Base-by-base conservation (phyloP, 2,329 filamentous ascomycete genomes). In the Colletotrichum musicola region DNA sequence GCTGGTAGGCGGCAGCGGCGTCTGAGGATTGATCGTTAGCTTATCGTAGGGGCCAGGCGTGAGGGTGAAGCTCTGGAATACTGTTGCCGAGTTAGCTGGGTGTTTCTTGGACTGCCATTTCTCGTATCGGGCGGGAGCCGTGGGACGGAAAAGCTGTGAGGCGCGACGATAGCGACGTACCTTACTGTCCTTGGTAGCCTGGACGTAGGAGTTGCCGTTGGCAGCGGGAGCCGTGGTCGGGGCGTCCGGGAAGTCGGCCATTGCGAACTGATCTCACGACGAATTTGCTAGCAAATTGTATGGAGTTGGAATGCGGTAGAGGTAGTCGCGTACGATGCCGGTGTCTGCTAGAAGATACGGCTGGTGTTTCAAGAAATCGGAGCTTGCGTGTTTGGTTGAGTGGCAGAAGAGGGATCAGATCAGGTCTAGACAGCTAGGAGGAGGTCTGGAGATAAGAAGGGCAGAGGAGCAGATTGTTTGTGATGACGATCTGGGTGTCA, bases 161-260 rank as follows among this genome's bases (percentile, higher is more conserved):
- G 59, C 59, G 58, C 25, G 42, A 46, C 56, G 58, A 62, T 56
- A 67, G 54, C 68, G 71, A 81, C 83, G 65, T 75, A 86, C 86
- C 86, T 81, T 82, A 88, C 86, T 87, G 75, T 77, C 81, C 78
- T 86, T 87, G 75, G 85, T 79, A 72, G 79, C 76, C 72, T 86
- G 79, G 71, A 83, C 70, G 72, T 80, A 77, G 73, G 83, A 81
- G 73, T 74, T 80, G 76, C 84, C 84, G 78, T 86, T 86, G 78
- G 79, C 77, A 75, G 79, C 74, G 35, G 75, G 74, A 65, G 78
- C 74, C 72, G 77, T 73, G 54, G 61, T 72, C 20, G 70, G 70
- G 46, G 70, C 70, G 73, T 79, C 78, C 73, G 79, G 76, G 74
- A 79, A 77, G 74, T 83, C 81, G 69, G 83, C 79, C 82, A 85